Conservation (phyloP, 495 filamentous ascomycete genomes). For the Penicillium robsamsonii region DNA sequence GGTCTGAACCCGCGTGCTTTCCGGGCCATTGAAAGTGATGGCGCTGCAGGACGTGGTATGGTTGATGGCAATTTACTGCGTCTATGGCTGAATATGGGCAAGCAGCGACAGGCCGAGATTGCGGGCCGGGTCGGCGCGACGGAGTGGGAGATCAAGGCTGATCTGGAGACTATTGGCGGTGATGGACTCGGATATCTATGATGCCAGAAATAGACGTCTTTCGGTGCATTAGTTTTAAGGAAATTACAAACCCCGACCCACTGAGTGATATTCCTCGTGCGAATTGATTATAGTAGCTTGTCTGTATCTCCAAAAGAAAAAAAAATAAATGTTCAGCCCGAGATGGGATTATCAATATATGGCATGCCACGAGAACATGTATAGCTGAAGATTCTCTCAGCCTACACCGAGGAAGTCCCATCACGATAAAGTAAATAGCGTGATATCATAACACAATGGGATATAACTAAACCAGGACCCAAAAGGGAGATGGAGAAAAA, state of each 20-base stretch:
- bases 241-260: neutral
- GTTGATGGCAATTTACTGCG: slow-evolving; percentile 60
- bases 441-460: slow-evolving; percentile 34
- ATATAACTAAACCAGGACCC: slow-evolving; percentile 31
- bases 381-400: slow-evolving; percentile 5
- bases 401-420: slow-evolving; percentile 11
- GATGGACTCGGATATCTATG: slow-evolving; percentile 54
- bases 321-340: slow-evolving; percentile 1
- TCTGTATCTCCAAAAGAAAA: neutral
- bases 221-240: neutral
- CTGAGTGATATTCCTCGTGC: neutral
- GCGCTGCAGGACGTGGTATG: slow-evolving; percentile 53
- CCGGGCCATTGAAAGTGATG: slow-evolving; percentile 54
- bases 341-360: slow-evolving; percentile 8
- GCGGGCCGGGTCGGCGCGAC: slow-evolving; percentile 60
- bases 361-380: slow-evolving; percentile 10
- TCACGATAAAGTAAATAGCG: slow-evolving; percentile 21
- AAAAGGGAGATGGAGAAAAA: slow-evolving; percentile 5
- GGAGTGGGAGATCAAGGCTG: slow-evolving; percentile 55
- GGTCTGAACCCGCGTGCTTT: slow-evolving; percentile 82
- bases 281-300: neutral
- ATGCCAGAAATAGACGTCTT: slow-evolving; percentile 6
- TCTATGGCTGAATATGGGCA: slow-evolving; percentile 69
- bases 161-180: slow-evolving; percentile 61
- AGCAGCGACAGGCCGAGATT: slow-evolving; percentile 66